A percentile compares a stretch with the other conserved stretches of the same genome.
Evolutionary conservation across 2,329 filamentous ascomycete species (phyloP).

Genomic region (Domatiomyces globalis): DNA sequence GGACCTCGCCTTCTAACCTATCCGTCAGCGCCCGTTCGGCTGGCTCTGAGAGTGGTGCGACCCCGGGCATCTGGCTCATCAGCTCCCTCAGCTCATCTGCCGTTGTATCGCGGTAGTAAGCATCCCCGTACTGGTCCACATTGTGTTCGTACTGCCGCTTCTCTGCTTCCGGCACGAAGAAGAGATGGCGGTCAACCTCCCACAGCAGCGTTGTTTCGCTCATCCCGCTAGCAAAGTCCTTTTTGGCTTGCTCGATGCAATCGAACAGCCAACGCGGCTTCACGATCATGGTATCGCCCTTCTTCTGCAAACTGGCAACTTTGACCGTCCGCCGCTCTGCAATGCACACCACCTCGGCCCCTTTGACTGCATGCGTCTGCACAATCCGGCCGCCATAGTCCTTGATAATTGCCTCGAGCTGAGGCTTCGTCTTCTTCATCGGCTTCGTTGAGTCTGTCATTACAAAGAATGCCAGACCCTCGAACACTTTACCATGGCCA

Average conservation of each 20-base stretch:
- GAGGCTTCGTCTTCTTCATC: conserved; percentile 58
- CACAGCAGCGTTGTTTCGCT: conserved; percentile 49
- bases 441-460: conserved; percentile 61
- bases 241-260: conserved; percentile 48
- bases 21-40: conserved; percentile 19
- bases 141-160: conserved; percentile 38
- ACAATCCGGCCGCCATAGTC: conserved; percentile 66
- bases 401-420: conserved; percentile 71
- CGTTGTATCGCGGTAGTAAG: conserved; percentile 58
- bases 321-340: conserved; percentile 48
- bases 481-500: conserved; percentile 47
- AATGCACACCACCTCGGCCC: conserved; percentile 42
- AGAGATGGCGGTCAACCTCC: conserved; percentile 54
- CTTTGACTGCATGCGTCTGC: conserved; percentile 52
- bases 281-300: conserved; percentile 56
- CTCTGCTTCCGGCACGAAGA: conserved; percentile 47
- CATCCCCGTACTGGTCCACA: conserved; percentile 67
- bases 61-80: conserved; percentile 25
- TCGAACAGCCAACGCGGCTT: conserved; percentile 72
- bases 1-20: conserved; percentile 9
- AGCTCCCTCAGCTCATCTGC: conserved; percentile 43
- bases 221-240: conserved; percentile 39
- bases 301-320: conserved; percentile 68
- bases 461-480: conserved; percentile 64
- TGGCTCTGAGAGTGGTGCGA: conserved; percentile 13